A percentile compares a stretch with the other conserved stretches of the same genome.
These are phyloP conservation scores for Corylus heterophylla DNA, from an alignment of 306 rosid species.

Conservation along the genomic window DNA sequence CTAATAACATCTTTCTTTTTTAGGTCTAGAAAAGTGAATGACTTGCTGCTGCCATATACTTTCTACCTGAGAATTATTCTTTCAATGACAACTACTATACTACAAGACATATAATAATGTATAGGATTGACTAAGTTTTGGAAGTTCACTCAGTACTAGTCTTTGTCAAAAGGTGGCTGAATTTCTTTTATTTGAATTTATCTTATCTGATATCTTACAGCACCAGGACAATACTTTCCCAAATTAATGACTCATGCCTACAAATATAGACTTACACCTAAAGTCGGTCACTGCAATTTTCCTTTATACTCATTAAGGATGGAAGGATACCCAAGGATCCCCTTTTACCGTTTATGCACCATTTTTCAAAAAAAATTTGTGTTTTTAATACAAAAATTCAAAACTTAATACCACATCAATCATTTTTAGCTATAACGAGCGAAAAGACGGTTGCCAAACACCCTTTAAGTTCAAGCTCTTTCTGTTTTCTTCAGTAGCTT, in stretches of 20 bases:
- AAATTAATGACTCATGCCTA: background rate
- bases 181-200: background rate
- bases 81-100: background rate
- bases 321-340: no score
- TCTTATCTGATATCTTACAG: background rate
- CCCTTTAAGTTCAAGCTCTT: background rate
- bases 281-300: background rate
- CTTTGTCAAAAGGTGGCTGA: conserved; percentile 1
- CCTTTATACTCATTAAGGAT: no score
- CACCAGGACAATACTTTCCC: background rate
- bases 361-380: no score
- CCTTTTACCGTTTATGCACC: no score
- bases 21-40: background rate
- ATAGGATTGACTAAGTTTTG: background rate
- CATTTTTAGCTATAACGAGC: no score
- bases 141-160: background rate
- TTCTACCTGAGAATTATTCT: background rate
- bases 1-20: background rate
- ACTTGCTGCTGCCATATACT: background rate
- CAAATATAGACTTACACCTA: background rate
- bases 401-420: no score
- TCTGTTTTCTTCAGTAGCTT: background rate
- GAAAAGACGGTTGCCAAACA: no score
- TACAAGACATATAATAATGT: background rate
- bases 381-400: no score